Evolutionary conservation across 768 basidiomycete species (phyloP).

Genomic region (Boletus rubroflammeus): DNA sequence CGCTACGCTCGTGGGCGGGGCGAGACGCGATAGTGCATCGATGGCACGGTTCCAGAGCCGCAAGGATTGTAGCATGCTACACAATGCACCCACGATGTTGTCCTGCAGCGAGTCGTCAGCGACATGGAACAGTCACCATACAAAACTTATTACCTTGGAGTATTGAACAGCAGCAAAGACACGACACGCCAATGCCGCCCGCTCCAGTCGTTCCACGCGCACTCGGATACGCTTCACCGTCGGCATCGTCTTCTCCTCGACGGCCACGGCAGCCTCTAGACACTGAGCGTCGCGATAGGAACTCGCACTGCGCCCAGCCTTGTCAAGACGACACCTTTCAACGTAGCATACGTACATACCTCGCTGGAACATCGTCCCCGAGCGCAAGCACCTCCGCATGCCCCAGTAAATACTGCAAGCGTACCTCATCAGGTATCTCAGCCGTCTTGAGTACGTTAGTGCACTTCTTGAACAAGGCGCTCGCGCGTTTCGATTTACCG

Average conservation of each 20-base stretch:
- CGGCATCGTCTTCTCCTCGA: slow-evolving; percentile 45
- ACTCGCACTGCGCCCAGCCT: slow-evolving; percentile 35
- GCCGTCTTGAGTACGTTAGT: slow-evolving; percentile 43
- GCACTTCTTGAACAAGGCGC: slow-evolving; percentile 57
- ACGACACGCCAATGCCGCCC: slow-evolving; percentile 67
- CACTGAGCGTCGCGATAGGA: slow-evolving; percentile 60
- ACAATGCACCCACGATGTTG: slow-evolving; percentile 53
- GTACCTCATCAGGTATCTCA: slow-evolving; percentile 48
- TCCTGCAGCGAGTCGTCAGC: slow-evolving; percentile 40
- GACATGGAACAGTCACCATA: not conserved
- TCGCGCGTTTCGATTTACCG: slow-evolving; percentile 70
- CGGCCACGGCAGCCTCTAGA: slow-evolving; percentile 40
- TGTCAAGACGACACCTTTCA: not conserved
- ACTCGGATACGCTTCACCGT: slow-evolving; percentile 56
- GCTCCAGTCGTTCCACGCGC: slow-evolving; percentile 58
- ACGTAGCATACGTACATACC: slow-evolving; percentile 38
- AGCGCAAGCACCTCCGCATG: slow-evolving; percentile 64
- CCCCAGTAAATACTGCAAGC: slow-evolving; percentile 54
- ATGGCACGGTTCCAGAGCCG: slow-evolving; percentile 79
- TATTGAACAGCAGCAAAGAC: slow-evolving; percentile 69
- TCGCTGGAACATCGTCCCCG: slow-evolving; percentile 53
- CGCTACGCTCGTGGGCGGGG: slow-evolving; percentile 32
- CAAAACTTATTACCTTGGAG: slow-evolving; percentile 47
- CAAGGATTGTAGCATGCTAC: slow-evolving; percentile 62
- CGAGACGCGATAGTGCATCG: slow-evolving; percentile 61